phyloP scores from a whole-genome alignment of 176 grass and related monocot genomes.

The Paspalum vaginatum region DNA sequence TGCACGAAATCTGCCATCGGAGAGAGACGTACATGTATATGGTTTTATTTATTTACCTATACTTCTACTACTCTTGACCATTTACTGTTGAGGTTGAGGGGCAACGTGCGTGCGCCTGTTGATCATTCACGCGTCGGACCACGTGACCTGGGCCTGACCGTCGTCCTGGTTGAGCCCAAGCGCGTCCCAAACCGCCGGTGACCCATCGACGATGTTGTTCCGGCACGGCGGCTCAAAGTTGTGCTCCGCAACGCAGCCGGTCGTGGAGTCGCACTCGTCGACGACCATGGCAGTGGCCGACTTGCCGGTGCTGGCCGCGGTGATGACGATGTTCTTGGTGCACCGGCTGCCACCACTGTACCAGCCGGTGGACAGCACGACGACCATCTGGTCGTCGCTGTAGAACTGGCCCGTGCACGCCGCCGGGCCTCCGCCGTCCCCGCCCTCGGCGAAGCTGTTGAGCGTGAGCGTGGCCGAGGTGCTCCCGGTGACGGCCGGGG shows the following conservation, averaged over 20 bases:
- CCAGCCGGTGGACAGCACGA: background rate
- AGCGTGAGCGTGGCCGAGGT: background rate
- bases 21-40: too few relatives aligned
- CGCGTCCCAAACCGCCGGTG: slow-evolving; percentile 41
- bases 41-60: too few relatives aligned
- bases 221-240: slow-evolving; percentile 50
- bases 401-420: background rate
- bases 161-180: slow-evolving; percentile 29
- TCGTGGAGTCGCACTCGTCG: slow-evolving; percentile 47
- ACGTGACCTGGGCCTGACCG: slow-evolving; percentile 34
- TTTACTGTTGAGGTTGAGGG: too few relatives aligned
- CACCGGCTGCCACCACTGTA: background rate
- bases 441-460: slow-evolving; percentile 5
- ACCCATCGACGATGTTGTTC: slow-evolving; percentile 41
- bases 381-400: background rate
- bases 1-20: too few relatives aligned
- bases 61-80: too few relatives aligned
- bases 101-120: too few relatives aligned
- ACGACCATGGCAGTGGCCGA: slow-evolving; percentile 31
- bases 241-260: slow-evolving; percentile 35
- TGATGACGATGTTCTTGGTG: background rate
- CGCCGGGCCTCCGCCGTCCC: background rate
- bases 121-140: slow-evolving; percentile 41
- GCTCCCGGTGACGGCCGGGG: background rate
- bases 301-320: slow-evolving; percentile 2